Conservation (phyloP, 805 yeast species). For the Cephaloascus albidus region DNA sequence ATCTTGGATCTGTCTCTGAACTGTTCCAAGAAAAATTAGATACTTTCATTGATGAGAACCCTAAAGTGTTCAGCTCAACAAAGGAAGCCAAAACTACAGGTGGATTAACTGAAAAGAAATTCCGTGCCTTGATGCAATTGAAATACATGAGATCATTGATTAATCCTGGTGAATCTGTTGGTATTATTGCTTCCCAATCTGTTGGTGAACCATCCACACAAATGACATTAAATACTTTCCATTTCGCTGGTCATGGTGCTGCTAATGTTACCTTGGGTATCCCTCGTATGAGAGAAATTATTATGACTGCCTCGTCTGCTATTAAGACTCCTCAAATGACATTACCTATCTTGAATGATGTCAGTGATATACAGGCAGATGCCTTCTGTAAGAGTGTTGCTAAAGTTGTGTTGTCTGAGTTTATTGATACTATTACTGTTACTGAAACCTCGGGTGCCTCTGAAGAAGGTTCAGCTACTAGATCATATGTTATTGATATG, state of each 20-base stretch:
- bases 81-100: conserved; percentile 37
- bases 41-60: conserved; percentile 47
- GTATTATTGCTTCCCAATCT: conserved; percentile 96
- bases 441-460: conserved; percentile 78
- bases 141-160: conserved; percentile 95
- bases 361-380: conserved; percentile 81
- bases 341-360: conserved; percentile 72
- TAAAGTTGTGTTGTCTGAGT: conserved; percentile 76
- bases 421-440: conserved; percentile 76
- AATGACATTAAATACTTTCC: conserved; percentile 95
- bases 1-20: conserved; percentile 90
- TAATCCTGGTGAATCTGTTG: conserved; percentile 97
- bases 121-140: conserved; percentile 94
- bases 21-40: conserved; percentile 78
- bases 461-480: conserved; percentile 33
- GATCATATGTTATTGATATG: conserved; percentile 70
- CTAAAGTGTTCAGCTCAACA: conserved; percentile 42
- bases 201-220: conserved; percentile 99
- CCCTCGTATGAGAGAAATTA: conserved; percentile 99
- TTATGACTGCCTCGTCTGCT: conserved; percentile 95
- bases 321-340: conserved; percentile 99
- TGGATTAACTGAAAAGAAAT: conserved; percentile 65
- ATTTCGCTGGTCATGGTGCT: conserved; percentile 99
- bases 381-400: conserved; percentile 88
- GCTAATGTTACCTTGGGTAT: conserved; percentile 99